phyloP scores from a whole-genome alignment of 2,329 filamentous ascomycete species.

The Cytospora piceicola region DNA sequence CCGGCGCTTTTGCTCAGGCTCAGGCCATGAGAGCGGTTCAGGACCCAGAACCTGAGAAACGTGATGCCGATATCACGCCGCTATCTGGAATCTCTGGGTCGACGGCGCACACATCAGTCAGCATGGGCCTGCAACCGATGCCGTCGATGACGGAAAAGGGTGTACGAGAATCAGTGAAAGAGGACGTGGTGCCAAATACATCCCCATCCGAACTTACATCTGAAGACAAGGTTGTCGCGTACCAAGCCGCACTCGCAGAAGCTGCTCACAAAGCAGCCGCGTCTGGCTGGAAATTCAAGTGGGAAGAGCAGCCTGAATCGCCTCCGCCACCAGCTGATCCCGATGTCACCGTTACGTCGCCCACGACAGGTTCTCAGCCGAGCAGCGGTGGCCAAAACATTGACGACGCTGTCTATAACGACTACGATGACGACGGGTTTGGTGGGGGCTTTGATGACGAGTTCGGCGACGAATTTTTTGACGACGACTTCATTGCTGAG shows the following conservation, averaged over 20 bases:
- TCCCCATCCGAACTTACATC: slow-evolving; percentile 34
- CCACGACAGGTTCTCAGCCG: slow-evolving; percentile 38
- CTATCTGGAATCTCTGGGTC: slow-evolving; percentile 53
- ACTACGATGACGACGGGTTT: slow-evolving; percentile 62
- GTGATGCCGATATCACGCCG: slow-evolving; percentile 53
- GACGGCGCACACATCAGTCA: slow-evolving; percentile 58
- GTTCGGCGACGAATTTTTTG: slow-evolving; percentile 69
- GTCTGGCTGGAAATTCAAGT: slow-evolving; percentile 53
- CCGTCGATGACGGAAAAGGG: slow-evolving; percentile 25
- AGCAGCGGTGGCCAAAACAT: slow-evolving; percentile 35
- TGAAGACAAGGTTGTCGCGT: slow-evolving; percentile 57
- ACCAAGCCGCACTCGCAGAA: slow-evolving; percentile 83
- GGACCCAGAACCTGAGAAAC: slow-evolving; percentile 42
- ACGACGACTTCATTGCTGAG: slow-evolving; percentile 90
- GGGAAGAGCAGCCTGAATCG: slow-evolving; percentile 68
- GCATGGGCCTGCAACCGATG: slow-evolving; percentile 39
- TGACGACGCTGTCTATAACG: slow-evolving; percentile 48
- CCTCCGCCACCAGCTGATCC: slow-evolving; percentile 41
- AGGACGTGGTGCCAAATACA: slow-evolving; percentile 26
- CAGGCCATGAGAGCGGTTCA: slow-evolving; percentile 50
- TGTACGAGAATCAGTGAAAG: slow-evolving; percentile 23
- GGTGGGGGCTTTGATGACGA: slow-evolving; percentile 25
- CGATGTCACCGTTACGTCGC: slow-evolving; percentile 43
- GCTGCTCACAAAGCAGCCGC: slow-evolving; percentile 78
- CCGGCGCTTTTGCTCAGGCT: slow-evolving; percentile 60